These are phyloP conservation scores for Shiraia sp. DNA, from an alignment of 2,329 filamentous ascomycete genomes.

Conservation along the genomic window DNA sequence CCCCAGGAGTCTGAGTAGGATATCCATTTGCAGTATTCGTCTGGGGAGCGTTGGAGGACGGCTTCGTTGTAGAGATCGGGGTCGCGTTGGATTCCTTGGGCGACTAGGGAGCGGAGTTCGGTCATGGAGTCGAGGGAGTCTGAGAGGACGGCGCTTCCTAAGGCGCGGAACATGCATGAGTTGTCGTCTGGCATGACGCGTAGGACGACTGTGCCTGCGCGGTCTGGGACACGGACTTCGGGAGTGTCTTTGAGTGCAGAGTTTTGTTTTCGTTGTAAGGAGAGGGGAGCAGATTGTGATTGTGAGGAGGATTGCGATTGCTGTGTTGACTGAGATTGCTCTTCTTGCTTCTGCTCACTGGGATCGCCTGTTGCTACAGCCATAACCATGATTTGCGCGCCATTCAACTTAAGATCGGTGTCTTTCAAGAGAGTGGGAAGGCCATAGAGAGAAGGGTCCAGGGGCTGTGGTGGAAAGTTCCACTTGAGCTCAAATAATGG, in stretches of 20 bases:
- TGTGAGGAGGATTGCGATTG: conserved; percentile 8
- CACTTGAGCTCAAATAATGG: conserved; percentile 75
- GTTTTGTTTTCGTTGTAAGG: conserved; percentile 49
- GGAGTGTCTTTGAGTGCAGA: conserved; percentile 61
- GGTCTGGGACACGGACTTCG: conserved; percentile 61
- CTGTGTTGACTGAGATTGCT: conserved; percentile 10
- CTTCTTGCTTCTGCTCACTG: conserved; percentile 20
- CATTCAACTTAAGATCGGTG: conserved; percentile 65
- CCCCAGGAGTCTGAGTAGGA: conserved; percentile 83
- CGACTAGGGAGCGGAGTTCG: conserved; percentile 76
- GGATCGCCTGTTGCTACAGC: conserved; percentile 47
- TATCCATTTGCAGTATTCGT: conserved; percentile 81
- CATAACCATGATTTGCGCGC: conserved; percentile 69
- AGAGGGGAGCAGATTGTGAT: conserved; percentile 39
- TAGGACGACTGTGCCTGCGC: conserved; percentile 66
- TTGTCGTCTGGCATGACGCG: conserved; percentile 98
- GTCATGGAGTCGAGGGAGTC: conserved; percentile 66
- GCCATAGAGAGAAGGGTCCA: conserved; percentile 63
- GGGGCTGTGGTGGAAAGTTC: conserved; percentile 76
- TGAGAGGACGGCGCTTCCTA: conserved; percentile 77
- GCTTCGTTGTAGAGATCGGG: conserved; percentile 74
- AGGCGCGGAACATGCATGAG: conserved; percentile 88
- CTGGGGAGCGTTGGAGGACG: conserved; percentile 70
- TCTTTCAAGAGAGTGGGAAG: conserved; percentile 56
- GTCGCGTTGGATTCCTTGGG: conserved; percentile 74